phyloP scores from a whole-genome alignment of 2,329 filamentous ascomycete species.

The Fusarium globosum region DNA sequence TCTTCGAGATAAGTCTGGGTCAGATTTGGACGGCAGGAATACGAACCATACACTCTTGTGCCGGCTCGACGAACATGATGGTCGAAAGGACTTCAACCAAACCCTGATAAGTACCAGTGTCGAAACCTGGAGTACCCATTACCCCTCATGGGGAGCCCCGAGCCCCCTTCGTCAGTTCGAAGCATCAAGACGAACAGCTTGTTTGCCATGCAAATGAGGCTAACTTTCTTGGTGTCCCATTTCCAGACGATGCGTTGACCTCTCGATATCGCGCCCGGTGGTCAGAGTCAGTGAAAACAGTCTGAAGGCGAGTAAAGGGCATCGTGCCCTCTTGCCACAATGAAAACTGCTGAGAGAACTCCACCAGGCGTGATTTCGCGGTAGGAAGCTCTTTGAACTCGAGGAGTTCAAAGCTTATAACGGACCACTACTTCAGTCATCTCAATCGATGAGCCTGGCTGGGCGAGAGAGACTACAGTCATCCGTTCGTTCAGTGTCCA shows the following conservation, averaged over 20 bases:
- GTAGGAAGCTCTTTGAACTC: background rate
- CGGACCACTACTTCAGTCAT: background rate
- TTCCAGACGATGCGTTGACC: background rate
- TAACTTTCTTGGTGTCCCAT: background rate
- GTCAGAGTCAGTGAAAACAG: background rate
- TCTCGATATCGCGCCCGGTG: background rate
- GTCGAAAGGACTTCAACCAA: background rate
- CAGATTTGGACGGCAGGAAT: background rate
- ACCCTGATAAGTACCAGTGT: background rate
- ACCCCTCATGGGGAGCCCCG: background rate
- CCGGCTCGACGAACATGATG: background rate
- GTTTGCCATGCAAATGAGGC: background rate
- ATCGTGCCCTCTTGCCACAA: background rate
- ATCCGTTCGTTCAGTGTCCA: background rate
- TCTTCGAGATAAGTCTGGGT: background rate
- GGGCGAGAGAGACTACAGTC: background rate
- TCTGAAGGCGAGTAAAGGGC: background rate
- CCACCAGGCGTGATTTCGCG: too few species aligned
- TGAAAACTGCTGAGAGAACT: background rate
- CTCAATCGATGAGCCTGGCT: background rate
- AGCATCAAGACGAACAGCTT: background rate
- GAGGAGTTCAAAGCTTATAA: background rate
- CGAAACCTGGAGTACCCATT: too few species aligned
- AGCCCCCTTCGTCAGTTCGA: background rate
- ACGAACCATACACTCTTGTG: background rate